Percentiles rank a stretch among this genome's conserved stretches.
phyloP scores from a whole-genome alignment of 106 monocot species.

The Apostasia shenzhenica region DNA sequence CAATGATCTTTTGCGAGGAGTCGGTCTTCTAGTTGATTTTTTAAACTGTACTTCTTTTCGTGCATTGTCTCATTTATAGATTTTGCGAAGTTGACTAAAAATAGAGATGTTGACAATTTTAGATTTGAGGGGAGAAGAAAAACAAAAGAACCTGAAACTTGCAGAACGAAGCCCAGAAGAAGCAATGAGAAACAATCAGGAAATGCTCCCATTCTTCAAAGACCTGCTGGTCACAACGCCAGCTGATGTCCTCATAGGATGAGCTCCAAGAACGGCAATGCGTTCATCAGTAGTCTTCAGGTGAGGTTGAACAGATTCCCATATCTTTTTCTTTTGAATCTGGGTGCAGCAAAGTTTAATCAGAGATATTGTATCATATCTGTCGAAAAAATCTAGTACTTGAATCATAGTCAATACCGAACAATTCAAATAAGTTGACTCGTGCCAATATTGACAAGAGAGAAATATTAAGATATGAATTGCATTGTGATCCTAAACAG shows the following conservation, averaged over 20 bases:
- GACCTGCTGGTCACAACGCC: constrained; percentile 50
- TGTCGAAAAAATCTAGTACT: too few species aligned
- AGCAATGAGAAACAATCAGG: constrained; percentile 18
- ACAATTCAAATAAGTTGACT: too few species aligned
- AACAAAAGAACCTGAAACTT: not conserved
- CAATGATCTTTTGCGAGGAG: too few species aligned
- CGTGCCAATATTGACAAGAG: too few species aligned
- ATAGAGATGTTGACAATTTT: not conserved
- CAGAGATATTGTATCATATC: not conserved
- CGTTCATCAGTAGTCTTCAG: constrained; percentile 69
- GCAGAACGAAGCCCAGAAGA: not conserved
- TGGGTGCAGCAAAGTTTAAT: constrained; percentile 3
- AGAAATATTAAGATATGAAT: not conserved
- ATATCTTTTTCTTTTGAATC: constrained; percentile 96
- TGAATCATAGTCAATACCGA: too few species aligned
- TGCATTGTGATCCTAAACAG: too few species aligned
- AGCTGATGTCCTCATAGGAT: constrained; percentile 61
- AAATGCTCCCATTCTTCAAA: constrained; percentile 70
- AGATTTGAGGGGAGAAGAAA: not conserved
- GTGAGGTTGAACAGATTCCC: constrained; percentile 92
- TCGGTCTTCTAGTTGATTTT: too few species aligned
- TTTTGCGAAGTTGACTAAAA: too few species aligned
- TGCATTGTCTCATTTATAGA: too few species aligned
- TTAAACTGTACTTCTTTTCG: too few species aligned
- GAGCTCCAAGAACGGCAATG: constrained; percentile 51